Conservation (phyloP, 1,139 yeast genomes). For the Meyerozyma sp. region DNA sequence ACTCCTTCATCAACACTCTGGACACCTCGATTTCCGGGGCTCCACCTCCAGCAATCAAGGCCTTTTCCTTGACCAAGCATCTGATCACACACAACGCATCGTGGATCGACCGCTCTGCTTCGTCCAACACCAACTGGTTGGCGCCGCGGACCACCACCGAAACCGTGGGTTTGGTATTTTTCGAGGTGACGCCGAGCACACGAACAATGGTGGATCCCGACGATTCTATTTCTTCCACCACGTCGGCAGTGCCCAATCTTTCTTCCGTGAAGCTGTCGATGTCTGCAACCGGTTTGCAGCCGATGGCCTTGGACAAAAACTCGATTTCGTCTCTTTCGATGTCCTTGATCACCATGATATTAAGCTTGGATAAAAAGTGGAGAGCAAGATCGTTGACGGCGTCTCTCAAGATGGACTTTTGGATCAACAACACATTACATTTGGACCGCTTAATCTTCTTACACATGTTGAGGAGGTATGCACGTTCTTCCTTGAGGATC, state of each 20-base stretch:
- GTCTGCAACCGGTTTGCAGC: slow-evolving; percentile 96
- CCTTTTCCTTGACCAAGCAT: slow-evolving; percentile 90
- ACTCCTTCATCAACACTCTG: slow-evolving; percentile 70
- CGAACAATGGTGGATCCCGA: slow-evolving; percentile 91
- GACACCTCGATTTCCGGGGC: slow-evolving; percentile 97
- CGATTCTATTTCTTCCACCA: slow-evolving; percentile 87
- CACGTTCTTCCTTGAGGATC: slow-evolving; percentile 94
- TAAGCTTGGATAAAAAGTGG: slow-evolving; percentile 87
- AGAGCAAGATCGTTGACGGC: slow-evolving; percentile 96
- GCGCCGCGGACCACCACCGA: slow-evolving; percentile 95
- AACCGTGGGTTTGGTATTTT: slow-evolving; percentile 67
- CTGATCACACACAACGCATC: slow-evolving; percentile 96
- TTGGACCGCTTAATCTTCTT: slow-evolving; percentile 94
- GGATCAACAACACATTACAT: slow-evolving; percentile 90
- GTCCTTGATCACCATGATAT: slow-evolving; percentile 91
- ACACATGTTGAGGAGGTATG: slow-evolving; percentile 88
- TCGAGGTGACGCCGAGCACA: slow-evolving; percentile 71
- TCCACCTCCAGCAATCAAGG: slow-evolving; percentile 97
- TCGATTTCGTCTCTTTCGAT: slow-evolving; percentile 96
- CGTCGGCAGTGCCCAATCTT: slow-evolving; percentile 85
- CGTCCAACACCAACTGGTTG: slow-evolving; percentile 82
- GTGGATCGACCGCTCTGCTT: slow-evolving; percentile 93
- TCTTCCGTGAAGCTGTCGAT: slow-evolving; percentile 89
- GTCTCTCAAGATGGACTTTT: slow-evolving; percentile 91
- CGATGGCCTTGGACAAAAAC: slow-evolving; percentile 83